Evolutionary conservation across 768 basidiomycete species (phyloP), one percentile per base, ranked within the genome.

Genomic region (Suillus paluster): DNA sequence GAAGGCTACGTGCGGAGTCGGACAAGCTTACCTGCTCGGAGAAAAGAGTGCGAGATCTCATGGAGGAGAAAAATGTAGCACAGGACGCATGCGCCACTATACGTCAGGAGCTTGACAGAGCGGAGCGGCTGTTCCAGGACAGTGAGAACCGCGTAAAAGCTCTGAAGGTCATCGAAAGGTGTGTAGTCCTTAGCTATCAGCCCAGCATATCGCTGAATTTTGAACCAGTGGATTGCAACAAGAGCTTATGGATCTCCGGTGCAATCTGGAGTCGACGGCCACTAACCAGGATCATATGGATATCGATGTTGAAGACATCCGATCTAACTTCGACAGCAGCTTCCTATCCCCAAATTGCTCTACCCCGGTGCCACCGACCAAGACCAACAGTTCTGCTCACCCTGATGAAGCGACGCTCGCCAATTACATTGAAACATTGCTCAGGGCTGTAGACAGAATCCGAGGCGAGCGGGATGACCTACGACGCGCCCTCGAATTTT

Each of bases 401-500:
- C 45, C 64, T 11, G 60, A 61, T 45, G 67, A 74, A 17, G 65
- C 72, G 30, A 66, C 67, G 1, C 59, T 76, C 17, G 75, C 83
- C 19, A 71, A 67, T 21, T 75, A 83, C 48, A 78, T 89, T 38
- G 84, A 84, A 63, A 83, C 82, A 42, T 78, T 92, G 25, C 77
- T 92, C 55, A 73, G 73, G 30, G 86, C 90, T 2, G 78, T 91
- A 46, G 83, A 86, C n/a, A 84, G 91, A 38, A 77, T 92, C 50
- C 86, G 91, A 5, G 71, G 73, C 5, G 90, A 93, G 66, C 81
- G 91, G 5, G 87, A 92, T 64, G 77, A 73, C 50, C 79, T 91
- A 30, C 81, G 81, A 56, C 81, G 86, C 7, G 82, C 88, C 58
- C 73, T 93, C 15, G 81, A 89, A 54, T 94, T 92, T 73, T 76